These are phyloP conservation scores for Backusella psychrophila DNA, from an alignment of 192 early-diverging fungal genomes.

Conservation along the genomic window DNA sequence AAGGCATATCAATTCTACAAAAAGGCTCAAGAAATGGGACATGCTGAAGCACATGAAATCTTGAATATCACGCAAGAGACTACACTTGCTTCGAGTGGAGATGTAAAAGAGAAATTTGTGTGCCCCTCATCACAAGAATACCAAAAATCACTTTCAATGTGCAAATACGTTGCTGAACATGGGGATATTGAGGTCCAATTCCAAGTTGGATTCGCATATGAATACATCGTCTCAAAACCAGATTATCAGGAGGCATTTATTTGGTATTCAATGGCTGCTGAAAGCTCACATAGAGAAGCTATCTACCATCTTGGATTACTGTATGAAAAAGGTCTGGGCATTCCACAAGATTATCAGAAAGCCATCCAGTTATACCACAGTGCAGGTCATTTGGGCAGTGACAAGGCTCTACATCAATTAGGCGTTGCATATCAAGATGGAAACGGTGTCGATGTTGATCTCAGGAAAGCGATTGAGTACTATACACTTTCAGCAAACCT, in stretches of 20 bases:
- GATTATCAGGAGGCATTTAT: not conserved
- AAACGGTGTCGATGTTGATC: not conserved
- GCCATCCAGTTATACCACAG: no score
- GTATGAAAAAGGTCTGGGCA: not conserved
- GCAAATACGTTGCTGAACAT: not conserved
- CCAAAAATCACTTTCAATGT: not conserved
- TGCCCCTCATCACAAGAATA: not conserved
- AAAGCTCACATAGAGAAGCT: not conserved
- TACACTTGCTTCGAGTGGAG: no score
- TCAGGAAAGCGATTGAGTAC: not conserved
- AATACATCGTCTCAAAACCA: not conserved
- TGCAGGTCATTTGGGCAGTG: no score
- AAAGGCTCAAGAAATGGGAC: not conserved
- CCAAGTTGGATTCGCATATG: not conserved
- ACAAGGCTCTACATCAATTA: no score
- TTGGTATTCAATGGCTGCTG: not conserved
- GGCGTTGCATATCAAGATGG: no score
- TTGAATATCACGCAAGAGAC: not conserved
- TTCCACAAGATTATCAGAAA: no score
- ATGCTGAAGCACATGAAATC: not conserved
- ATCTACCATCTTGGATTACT: not conserved
- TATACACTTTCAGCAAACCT: not conserved
- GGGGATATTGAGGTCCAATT: no score
- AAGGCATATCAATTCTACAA: not conserved
- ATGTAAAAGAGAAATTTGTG: no score